Evolutionary conservation across 495 filamentous ascomycete genomes (phyloP), one percentile per base, ranked within the genome.

Genomic region (Filosporella fistucella): DNA sequence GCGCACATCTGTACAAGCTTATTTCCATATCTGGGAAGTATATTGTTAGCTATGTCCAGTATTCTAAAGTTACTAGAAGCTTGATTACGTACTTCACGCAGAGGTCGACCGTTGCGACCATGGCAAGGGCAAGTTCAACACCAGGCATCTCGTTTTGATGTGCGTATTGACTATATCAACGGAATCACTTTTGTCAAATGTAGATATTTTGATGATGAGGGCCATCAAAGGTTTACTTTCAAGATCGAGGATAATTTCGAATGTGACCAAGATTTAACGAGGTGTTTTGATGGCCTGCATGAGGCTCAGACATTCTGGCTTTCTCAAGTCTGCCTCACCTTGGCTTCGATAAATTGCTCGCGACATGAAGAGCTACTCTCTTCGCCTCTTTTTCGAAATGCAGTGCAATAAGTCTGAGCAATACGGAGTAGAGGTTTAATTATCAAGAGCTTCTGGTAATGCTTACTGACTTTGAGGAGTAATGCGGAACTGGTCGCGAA

Each of bases 1-100:
- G 40, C 39, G 39, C 45, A 49, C 14, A 20, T 45, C n/a, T 32
- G 39, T 9, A 50, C 46, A 11, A 55, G 35, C 21, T 50, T 50
- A 3, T 22, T 24, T n/a, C 52, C 52, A 40, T 55, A 55, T 20
- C 52, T 55, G n/a, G n/a, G n/a, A 20, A 42, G 13, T 32, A n/a
- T 18, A 33, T 3, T 8, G 7, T n/a, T 14, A 30, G 18, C 5
- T 32, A 2, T n/a, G n/a, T 25, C 14, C 2, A 5, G 20, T 5
- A 25, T 3, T 10, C 20, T 4, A 24, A 20, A 20, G 18, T 3
- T 33, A 13, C 7, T 13, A 36, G 2, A 13, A 14, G 21, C 14
- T 24, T 24, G 6, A 13, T 22, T 12, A 52, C 54, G 39, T 26
- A 55, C 47, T 45, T 55, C 22, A 45, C 26, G 22, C 39, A 56